A percentile compares a stretch with the other conserved stretches of the same genome.
Evolutionary conservation across 148 eudicot species (phyloP).

Genomic region (Oxyria digyna): DNA sequence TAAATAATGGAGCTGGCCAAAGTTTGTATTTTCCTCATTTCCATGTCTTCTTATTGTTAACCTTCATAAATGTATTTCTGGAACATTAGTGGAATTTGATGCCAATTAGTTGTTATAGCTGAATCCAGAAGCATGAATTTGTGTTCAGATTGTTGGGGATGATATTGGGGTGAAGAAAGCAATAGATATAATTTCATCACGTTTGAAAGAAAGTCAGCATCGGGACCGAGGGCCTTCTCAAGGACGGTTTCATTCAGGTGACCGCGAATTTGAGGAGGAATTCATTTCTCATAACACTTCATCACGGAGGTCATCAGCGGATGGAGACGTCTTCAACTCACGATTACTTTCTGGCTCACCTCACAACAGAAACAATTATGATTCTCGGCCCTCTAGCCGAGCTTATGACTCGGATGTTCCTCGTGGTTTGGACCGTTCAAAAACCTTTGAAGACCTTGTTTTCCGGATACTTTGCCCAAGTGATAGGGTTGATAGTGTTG

Average conservation of each 20-base stretch:
- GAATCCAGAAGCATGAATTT: background rate
- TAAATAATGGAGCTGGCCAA: background rate
- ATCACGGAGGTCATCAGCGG: slow-evolving; percentile 35
- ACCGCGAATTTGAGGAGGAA: slow-evolving; percentile 70
- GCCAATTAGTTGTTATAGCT: background rate
- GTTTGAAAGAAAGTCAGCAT: slow-evolving; percentile 96
- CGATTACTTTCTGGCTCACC: slow-evolving; percentile 29
- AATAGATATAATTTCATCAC: slow-evolving; percentile 60
- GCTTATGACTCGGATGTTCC: slow-evolving; percentile 34
- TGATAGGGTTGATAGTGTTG: slow-evolving; percentile 58
- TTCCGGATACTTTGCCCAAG: slow-evolving; percentile 86
- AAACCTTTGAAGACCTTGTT: slow-evolving; percentile 59
- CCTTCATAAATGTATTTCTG: background rate
- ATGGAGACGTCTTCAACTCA: slow-evolving; percentile 46
- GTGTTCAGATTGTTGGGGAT: slow-evolving; percentile 73
- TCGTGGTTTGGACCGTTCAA: slow-evolving; percentile 34
- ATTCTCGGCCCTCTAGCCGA: slow-evolving; percentile 42
- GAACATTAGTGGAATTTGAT: background rate
- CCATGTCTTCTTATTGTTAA: background rate
- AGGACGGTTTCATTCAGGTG: slow-evolving; percentile 59
- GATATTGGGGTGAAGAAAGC: slow-evolving; percentile 71
- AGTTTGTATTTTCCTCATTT: background rate
- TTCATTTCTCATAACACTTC: slow-evolving; percentile 40
- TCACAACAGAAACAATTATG: slow-evolving; percentile 35
- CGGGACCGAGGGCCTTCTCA: slow-evolving; percentile 74